Conservation (phyloP, 2,329 filamentous ascomycete genomes). For the Aureobasidium subglaciale region DNA sequence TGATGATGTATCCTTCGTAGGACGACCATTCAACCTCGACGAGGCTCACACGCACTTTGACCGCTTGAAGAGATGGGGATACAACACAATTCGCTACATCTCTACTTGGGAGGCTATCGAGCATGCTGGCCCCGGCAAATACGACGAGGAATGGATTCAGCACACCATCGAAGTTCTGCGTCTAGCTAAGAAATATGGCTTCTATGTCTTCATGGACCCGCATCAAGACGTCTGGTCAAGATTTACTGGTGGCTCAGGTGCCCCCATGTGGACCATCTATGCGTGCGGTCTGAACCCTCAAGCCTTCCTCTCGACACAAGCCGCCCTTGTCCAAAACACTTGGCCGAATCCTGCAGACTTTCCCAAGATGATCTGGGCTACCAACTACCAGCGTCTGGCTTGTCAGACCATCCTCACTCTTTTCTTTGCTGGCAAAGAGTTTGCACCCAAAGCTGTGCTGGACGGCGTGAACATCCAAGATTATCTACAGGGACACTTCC, state of each 20-base stretch:
- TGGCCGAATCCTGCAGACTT: constrained; percentile 78
- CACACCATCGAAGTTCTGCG: constrained; percentile 82
- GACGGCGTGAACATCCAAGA: constrained; percentile 95
- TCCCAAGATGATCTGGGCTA: constrained; percentile 99
- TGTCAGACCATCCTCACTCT: constrained; percentile 88
- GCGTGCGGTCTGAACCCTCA: constrained; percentile 85
- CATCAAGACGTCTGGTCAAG: constrained; percentile 99
- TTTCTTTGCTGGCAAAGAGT: constrained; percentile 85
- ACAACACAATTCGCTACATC: constrained; percentile 92
- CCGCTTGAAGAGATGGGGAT: constrained; percentile 78
- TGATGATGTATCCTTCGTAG: constrained; percentile 83
- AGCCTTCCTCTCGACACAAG: constrained; percentile 78
- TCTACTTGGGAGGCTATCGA: constrained; percentile 99
- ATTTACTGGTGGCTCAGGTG: constrained; percentile 88
- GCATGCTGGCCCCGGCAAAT: constrained; percentile 78
- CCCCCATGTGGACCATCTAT: constrained; percentile 96
- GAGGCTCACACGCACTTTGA: constrained; percentile 84
- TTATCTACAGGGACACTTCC: constrained; percentile 81
- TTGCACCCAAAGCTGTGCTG: constrained; percentile 92
- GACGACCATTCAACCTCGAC: constrained; percentile 72
- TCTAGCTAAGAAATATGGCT: constrained; percentile 80
- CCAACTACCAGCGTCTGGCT: constrained; percentile 85
- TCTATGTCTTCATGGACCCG: constrained; percentile 97
- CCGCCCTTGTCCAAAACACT: constrained; percentile 90
- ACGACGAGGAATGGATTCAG: constrained; percentile 88